Evolutionary conservation across 148 eudicot genomes (phyloP), one percentile per base, ranked within the genome.

Genomic region (Beta vulgaris): DNA sequence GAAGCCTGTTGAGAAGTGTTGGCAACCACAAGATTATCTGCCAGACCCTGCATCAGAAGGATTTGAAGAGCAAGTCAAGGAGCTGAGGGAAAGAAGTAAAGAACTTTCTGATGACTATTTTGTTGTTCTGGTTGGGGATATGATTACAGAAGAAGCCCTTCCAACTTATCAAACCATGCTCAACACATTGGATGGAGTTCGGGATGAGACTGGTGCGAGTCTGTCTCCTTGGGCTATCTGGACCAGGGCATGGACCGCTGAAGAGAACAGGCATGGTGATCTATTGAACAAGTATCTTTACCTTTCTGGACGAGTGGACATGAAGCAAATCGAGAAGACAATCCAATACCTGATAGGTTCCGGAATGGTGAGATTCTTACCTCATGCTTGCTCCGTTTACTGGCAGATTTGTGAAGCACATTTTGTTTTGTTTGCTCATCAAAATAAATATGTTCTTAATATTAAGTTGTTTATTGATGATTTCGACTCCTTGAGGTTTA

Each of bases 121-220:
- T 65, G 87, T 85, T 43, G 87, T 85, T 60, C 79, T 85, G 75
- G 87, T 85, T 12, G 85, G 87, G 9, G 87, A 85, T 49, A 85
- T 82, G 85, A 85, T 85, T 55, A 85, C 87, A 1, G 87, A 85
- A 81, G 87, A 85, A 79, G 87, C 85, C 58, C 87, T 85, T 63
- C 85, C 87, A 13, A 85, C 85, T 71, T 82, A 85, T 69, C 87
- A 85, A 73, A 85, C 85, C 16, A 76, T 82, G 85, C 71, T 85
- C 34, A 85, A 82, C 79, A 82, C 87, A 23, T 75, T 85, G 36
- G 87, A 85, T 77, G 87, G 85, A 61, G 85, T 82, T 46, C 79
- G 83, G 10, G 87, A 85, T 34, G 87, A 85, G 79, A 85, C 85
- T 7, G 87, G 87, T 42, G 81, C 87, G 2, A 85, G 87, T 54